Percentiles rank a stretch among this genome's conserved stretches.
These are phyloP conservation scores for Dimargaris xerosporica DNA, from an alignment of 192 early-diverging fungal species.

Conservation along the genomic window DNA sequence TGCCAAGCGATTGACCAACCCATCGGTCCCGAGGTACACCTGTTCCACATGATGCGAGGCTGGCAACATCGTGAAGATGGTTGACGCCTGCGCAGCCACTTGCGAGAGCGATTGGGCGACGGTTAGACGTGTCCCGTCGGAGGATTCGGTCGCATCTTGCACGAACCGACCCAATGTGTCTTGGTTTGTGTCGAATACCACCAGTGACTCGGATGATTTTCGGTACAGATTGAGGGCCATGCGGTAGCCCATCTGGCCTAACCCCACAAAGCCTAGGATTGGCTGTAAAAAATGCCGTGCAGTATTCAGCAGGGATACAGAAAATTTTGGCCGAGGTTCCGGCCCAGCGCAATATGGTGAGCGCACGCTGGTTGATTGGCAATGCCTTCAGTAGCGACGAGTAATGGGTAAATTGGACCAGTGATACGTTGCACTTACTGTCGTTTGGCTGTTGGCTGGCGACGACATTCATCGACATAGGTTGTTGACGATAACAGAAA, in stretches of 20 bases:
- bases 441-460: too few relatives aligned
- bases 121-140: background rate
- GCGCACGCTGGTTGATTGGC: too few relatives aligned
- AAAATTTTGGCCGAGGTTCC: too few relatives aligned
- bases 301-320: too few relatives aligned
- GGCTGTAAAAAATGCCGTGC: slow-evolving; percentile 1
- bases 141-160: slow-evolving; percentile 33
- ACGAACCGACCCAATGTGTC: slow-evolving; percentile 37
- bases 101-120: slow-evolving; percentile 30
- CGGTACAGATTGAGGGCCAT: slow-evolving; percentile 80
- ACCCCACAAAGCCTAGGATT: slow-evolving; percentile 73
- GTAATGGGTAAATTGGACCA: too few relatives aligned
- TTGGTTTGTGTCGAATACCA: slow-evolving; percentile 59
- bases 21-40: slow-evolving; percentile 66
- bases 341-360: too few relatives aligned
- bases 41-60: slow-evolving; percentile 59
- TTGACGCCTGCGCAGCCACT: slow-evolving; percentile 47
- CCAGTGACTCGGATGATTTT: slow-evolving; percentile 36
- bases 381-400: too few relatives aligned
- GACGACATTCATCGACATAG: too few relatives aligned
- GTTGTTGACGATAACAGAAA: too few relatives aligned
- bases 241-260: slow-evolving; percentile 83
- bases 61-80: slow-evolving; percentile 88
- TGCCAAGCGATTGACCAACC: slow-evolving; percentile 39
- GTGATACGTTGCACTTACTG: too few relatives aligned